Percentiles rank a stretch among this genome's conserved stretches.
Conservation (phyloP, 2,329 filamentous ascomycete species). For the Colletotrichum viniferum region DNA sequence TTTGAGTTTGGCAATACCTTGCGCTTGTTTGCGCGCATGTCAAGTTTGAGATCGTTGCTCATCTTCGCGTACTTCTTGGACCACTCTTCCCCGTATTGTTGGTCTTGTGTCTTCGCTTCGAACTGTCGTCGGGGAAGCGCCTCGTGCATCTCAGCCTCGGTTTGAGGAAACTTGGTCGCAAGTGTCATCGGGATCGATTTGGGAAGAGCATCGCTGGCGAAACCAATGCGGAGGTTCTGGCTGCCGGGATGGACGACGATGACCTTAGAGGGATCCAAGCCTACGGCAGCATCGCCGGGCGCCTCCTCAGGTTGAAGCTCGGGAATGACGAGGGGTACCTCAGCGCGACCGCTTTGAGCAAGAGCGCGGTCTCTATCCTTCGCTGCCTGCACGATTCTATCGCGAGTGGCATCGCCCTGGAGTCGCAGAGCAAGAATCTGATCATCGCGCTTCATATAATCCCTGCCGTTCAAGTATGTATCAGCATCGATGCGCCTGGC, state of each 20-base stretch:
- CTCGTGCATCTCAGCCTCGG: constrained; percentile 83
- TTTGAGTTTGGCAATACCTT: constrained; percentile 97
- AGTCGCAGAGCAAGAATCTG: constrained; percentile 89
- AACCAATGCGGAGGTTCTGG: constrained; percentile 91
- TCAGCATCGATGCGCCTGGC: constrained; percentile 24
- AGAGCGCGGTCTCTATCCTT: constrained; percentile 88
- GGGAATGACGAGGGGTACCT: constrained; percentile 64
- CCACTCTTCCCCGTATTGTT: constrained; percentile 87
- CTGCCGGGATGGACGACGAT: constrained; percentile 96
- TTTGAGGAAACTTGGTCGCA: constrained; percentile 76
- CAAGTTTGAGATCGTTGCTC: constrained; percentile 84
- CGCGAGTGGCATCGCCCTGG: constrained; percentile 84
- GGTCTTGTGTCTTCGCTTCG: constrained; percentile 68
- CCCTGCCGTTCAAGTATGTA: constrained; percentile 54
- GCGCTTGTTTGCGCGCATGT: constrained; percentile 92
- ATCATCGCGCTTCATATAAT: constrained; percentile 98
- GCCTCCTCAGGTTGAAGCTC: constrained; percentile 66
- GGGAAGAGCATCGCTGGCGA: constrained; percentile 93
- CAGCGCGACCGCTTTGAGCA: constrained; percentile 74
- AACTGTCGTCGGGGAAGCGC: constrained; percentile 76
- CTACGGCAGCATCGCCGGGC: constrained; percentile 56
- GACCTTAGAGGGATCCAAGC: constrained; percentile 82
- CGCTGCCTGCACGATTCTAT: constrained; percentile 82
- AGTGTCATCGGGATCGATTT: constrained; percentile 95
- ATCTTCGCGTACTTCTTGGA: constrained; percentile 78